These are phyloP conservation scores for Pachysolen tannophilus DNA, from an alignment of 805 yeast genomes.

Conservation along the genomic window DNA sequence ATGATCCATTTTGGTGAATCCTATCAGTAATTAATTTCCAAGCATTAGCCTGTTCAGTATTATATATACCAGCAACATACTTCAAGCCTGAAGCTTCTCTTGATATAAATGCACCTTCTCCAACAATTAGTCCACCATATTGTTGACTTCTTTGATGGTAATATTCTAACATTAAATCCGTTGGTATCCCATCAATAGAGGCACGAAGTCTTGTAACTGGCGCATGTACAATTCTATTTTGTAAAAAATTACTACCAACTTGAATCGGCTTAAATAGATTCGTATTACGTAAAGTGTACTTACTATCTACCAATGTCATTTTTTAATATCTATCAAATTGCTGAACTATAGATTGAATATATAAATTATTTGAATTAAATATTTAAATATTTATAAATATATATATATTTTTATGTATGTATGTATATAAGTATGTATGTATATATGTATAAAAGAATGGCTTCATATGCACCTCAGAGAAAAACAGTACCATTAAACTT, in stretches of 20 bases:
- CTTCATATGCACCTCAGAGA: no score
- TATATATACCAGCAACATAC: constrained; percentile 37
- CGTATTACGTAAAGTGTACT: no score
- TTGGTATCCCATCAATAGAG: constrained; percentile 29
- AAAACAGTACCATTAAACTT: no score
- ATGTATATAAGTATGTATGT: no score
- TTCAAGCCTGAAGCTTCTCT: constrained; percentile 21
- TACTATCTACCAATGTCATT: no score
- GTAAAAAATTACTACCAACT: constrained; percentile 9
- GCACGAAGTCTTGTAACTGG: constrained; percentile 36
- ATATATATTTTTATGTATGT: no score
- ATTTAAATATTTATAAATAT: no score
- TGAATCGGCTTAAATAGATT: background rate
- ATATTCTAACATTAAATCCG: constrained; percentile 38
- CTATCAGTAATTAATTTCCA: constrained; percentile 34
- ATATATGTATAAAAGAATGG: no score
- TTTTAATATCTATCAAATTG: no score
- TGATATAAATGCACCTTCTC: constrained; percentile 12
- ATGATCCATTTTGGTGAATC: constrained; percentile 39
- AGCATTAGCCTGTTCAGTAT: constrained; percentile 28
- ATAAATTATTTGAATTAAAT: no score
- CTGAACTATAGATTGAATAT: no score
- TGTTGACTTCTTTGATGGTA: constrained; percentile 45
- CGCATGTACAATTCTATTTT: constrained; percentile 26
- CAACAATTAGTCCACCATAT: constrained; percentile 51